phyloP scores from a whole-genome alignment of 306 rosid genomes.

The Vigna radiata region DNA sequence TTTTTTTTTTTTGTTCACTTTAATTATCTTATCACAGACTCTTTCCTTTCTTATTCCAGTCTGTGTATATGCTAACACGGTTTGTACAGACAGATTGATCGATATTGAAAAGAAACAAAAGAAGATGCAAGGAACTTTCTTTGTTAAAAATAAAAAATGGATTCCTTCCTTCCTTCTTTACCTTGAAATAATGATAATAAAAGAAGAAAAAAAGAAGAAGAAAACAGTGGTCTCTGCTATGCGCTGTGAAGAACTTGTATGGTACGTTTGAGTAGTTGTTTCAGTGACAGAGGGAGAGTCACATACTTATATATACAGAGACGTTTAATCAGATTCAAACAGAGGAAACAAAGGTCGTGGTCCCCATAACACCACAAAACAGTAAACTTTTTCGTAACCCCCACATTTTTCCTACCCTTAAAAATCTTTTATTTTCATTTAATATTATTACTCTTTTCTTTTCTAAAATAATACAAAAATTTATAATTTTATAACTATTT shows the following conservation, averaged over 20 bases:
- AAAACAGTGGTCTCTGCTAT: slow-evolving; percentile 45
- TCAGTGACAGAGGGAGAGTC: slow-evolving; percentile 1
- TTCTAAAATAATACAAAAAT: too few species aligned
- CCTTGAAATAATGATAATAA: slow-evolving; percentile 45
- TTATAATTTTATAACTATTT: too few species aligned
- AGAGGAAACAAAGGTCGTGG: slow-evolving; percentile 52
- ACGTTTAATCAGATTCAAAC: slow-evolving; percentile 53
- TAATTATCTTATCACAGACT: neutral
- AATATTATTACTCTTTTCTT: too few species aligned
- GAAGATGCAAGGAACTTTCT: slow-evolving; percentile 60
- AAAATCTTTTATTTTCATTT: too few species aligned
- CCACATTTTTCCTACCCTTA: slow-evolving; percentile 23
- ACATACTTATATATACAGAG: slow-evolving; percentile 57
- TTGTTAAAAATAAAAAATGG: slow-evolving; percentile 42
- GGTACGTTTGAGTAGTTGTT: slow-evolving; percentile 52
- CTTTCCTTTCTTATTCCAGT: neutral
- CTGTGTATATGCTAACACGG: neutral
- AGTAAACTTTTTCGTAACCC: too few species aligned
- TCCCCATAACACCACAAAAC: slow-evolving; percentile 46
- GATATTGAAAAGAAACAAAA: slow-evolving; percentile 46
- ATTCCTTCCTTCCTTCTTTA: slow-evolving; percentile 55
- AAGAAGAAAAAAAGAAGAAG: neutral
- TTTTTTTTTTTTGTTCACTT: neutral
- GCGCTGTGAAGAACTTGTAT: slow-evolving; percentile 44
- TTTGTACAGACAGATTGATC: slow-evolving; percentile 4